Evolutionary conservation across 768 basidiomycete genomes (phyloP), one percentile per base, ranked within the genome.

Genomic region (Calocera viscosa): DNA sequence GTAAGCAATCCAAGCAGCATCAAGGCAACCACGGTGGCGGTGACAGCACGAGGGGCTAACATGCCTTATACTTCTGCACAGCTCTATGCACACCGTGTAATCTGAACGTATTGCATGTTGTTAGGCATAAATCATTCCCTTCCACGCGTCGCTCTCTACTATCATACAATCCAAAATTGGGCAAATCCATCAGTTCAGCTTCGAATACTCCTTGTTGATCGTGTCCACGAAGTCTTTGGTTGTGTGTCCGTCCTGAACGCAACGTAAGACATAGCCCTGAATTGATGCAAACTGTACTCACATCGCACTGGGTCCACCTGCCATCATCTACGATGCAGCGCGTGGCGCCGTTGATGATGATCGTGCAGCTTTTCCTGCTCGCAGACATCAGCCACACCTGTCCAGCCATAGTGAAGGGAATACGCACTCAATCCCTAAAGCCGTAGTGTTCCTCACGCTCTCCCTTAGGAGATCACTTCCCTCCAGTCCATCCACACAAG

Each of bases 321-420:
- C 80, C 72, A 49, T 72, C 84, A 72, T 94, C 90, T 66, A 86
- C 87, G 41, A 92, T 80, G 72, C 91, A 93, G 16, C 87, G 84
- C 69, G 82, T 77, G 70, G 78, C 80, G 1, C 79, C 82, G 71
- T 83, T 87, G 72, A 97, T 89, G 40, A 91, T 72, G 49, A 97
- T 80, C 7, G 93, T 93, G 78, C 94, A 96, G 73, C 91, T 94
- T 77, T 87, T 93, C 66, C 86, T 89, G 72, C 66, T 40, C 32
- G 66, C 60, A 67, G 41, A 65, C 71, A 67, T 64, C 34, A 67
- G 64, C 32, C 66, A 33, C 63, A 19, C 34, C 39, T 64, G 32
- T 24, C 38, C n/a, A n/a, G 43, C 43, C 33, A 47, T 65, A 68
- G 63, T 63, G n/a, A 32, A 40, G 49, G 35, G 28, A 22, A 8